These are phyloP conservation scores for Sporothrix pseudoabietina DNA, from an alignment of 2,329 filamentous ascomycete genomes.

Conservation along the genomic window DNA sequence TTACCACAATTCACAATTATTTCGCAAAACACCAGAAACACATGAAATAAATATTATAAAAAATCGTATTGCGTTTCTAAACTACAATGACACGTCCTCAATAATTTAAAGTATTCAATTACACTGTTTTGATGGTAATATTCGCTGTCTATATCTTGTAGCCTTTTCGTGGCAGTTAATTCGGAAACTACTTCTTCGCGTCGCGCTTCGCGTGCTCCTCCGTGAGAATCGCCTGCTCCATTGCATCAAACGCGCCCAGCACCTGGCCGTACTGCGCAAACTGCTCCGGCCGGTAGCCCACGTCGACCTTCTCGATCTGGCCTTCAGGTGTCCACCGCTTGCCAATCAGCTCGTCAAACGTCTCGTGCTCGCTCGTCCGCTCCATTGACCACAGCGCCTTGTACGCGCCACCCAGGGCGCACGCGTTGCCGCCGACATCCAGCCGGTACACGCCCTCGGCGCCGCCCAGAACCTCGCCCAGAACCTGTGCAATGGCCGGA, in stretches of 20 bases:
- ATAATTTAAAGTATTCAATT: neutral
- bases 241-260: constrained; percentile 72
- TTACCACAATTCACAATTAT: neutral
- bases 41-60: neutral
- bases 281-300: constrained; percentile 73
- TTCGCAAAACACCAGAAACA: neutral
- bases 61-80: neutral
- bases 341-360: constrained; percentile 85
- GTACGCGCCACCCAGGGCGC: constrained; percentile 89
- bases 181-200: constrained; percentile 31
- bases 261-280: constrained; percentile 80
- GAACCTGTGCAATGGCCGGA: constrained; percentile 79
- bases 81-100: neutral
- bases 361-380: constrained; percentile 63
- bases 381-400: constrained; percentile 94
- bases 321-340: constrained; percentile 81
- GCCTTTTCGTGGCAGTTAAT: neutral
- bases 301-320: constrained; percentile 78
- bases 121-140: too few relatives aligned
- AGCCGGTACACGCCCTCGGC: constrained; percentile 89
- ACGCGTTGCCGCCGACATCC: constrained; percentile 93
- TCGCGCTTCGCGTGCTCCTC: constrained; percentile 38
- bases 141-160: neutral
- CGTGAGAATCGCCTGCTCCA: constrained; percentile 68
- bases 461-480: constrained; percentile 86